Conservation (phyloP, 1,284 basidiomycete genomes). For the Tilletiopsis washingtonensis region DNA sequence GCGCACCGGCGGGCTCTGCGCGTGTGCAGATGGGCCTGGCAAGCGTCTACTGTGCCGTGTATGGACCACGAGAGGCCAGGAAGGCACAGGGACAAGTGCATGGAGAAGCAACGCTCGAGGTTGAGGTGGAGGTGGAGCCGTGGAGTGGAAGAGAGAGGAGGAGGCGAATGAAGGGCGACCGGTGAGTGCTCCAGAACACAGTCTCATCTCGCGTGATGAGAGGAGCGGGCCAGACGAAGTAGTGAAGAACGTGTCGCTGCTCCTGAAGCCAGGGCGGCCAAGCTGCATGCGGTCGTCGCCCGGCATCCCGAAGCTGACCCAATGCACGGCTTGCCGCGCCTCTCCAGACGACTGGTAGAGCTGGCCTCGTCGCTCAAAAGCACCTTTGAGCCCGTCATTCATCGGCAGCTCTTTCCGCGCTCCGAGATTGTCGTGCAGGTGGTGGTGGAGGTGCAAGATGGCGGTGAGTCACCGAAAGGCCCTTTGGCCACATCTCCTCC, state of each 20-base stretch:
- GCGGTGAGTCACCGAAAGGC: slow-evolving; percentile 53
- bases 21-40: slow-evolving; percentile 82
- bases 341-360: slow-evolving; percentile 82
- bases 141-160: slow-evolving; percentile 76
- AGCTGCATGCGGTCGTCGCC: neutral
- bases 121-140: slow-evolving; percentile 55
- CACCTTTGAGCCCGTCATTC: slow-evolving; percentile 90
- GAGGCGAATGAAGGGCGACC: slow-evolving; percentile 57
- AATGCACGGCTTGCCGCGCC: too few relatives aligned
- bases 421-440: slow-evolving; percentile 89
- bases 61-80: slow-evolving; percentile 79
- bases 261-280: slow-evolving; percentile 2
- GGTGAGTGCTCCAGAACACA: slow-evolving; percentile 12
- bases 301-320: too few relatives aligned
- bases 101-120: slow-evolving; percentile 57
- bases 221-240: too few relatives aligned
- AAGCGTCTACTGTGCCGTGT: slow-evolving; percentile 73
- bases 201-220: too few relatives aligned
- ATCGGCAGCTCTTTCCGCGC: slow-evolving; percentile 81
- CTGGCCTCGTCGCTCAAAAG: slow-evolving; percentile 77
- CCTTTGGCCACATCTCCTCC: neutral
- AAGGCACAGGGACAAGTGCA: slow-evolving; percentile 19
- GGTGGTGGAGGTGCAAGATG: slow-evolving; percentile 86
- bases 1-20: slow-evolving; percentile 83
- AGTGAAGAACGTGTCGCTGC: too few relatives aligned